Evolutionary conservation across 495 filamentous ascomycete species (phyloP).

Genomic region (Penicillium salamii): DNA sequence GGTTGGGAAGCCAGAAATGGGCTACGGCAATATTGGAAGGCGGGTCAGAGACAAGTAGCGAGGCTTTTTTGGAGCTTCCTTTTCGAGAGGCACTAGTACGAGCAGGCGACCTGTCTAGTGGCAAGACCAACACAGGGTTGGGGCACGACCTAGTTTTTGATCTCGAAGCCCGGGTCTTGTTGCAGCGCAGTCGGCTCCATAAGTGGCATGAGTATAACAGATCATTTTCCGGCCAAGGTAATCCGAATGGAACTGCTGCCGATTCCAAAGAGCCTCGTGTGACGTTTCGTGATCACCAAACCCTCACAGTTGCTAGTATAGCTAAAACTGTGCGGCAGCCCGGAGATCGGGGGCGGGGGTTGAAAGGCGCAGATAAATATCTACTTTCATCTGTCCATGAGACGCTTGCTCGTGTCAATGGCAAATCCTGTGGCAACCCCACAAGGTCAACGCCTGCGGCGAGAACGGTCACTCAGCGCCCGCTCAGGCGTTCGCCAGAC

Average conservation of each 20-base stretch:
- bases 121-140: conserved; percentile 42
- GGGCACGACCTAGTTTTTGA: conserved; percentile 50
- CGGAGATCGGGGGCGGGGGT: conserved; percentile 29
- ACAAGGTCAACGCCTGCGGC: background rate
- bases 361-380: conserved; percentile 45
- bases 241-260: conserved; percentile 6
- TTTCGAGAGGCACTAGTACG: conserved; percentile 68
- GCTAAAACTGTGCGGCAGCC: conserved; percentile 38
- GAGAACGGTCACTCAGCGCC: background rate
- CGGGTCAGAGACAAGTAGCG: conserved; percentile 54
- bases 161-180: conserved; percentile 56
- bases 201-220: conserved; percentile 71
- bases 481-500: background rate
- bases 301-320: conserved; percentile 41
- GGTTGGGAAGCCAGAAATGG: conserved; percentile 71
- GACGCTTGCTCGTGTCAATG: conserved; percentile 52
- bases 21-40: conserved; percentile 63
- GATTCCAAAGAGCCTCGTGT: conserved; percentile 20
- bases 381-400: conserved; percentile 58
- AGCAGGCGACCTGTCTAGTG: conserved; percentile 52
- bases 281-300: conserved; percentile 36
- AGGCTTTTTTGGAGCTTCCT: conserved; percentile 59
- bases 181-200: conserved; percentile 61
- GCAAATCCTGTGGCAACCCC: conserved; percentile 34
- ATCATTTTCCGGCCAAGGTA: conserved; percentile 22